These are phyloP conservation scores for Hibiscus trionum DNA, from an alignment of 345 rosid species.

Conservation along the genomic window DNA sequence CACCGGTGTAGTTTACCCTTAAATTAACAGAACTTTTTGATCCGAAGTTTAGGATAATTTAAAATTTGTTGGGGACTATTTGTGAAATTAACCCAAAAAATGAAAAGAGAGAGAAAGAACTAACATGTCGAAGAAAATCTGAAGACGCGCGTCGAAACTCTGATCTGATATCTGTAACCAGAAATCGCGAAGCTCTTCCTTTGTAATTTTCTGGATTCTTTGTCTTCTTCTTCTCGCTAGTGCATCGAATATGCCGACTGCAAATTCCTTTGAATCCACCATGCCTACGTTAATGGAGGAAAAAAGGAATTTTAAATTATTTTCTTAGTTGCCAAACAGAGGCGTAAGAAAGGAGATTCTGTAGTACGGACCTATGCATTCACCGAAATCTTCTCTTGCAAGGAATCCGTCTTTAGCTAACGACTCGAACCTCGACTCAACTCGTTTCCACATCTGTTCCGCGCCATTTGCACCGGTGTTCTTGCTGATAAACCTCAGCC, in stretches of 20 bases:
- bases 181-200: conserved; percentile 73
- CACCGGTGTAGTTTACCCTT: too few relatives aligned
- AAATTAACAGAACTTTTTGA: too few relatives aligned
- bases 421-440: conserved; percentile 49
- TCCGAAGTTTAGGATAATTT: too few relatives aligned
- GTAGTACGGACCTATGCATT: conserved; percentile 58
- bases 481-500: conserved; percentile 64
- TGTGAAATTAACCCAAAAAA: too few relatives aligned
- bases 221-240: conserved; percentile 58
- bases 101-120: conserved; percentile 1
- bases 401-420: conserved; percentile 62
- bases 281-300: conserved; percentile 39
- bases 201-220: conserved; percentile 46
- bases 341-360: not conserved
- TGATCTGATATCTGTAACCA: conserved; percentile 86
- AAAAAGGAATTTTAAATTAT: too few relatives aligned
- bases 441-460: conserved; percentile 64
- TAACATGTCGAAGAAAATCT: conserved; percentile 90
- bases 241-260: conserved; percentile 74
- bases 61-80: too few relatives aligned
- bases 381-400: conserved; percentile 79
- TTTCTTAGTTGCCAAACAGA: conserved; percentile 1
- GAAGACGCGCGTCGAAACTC: conserved; percentile 95
- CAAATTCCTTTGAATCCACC: conserved; percentile 86
- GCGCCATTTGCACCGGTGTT: conserved; percentile 33